Conservation (phyloP, 106 monocot genomes). For the Alisma plantagoaquatica region DNA sequence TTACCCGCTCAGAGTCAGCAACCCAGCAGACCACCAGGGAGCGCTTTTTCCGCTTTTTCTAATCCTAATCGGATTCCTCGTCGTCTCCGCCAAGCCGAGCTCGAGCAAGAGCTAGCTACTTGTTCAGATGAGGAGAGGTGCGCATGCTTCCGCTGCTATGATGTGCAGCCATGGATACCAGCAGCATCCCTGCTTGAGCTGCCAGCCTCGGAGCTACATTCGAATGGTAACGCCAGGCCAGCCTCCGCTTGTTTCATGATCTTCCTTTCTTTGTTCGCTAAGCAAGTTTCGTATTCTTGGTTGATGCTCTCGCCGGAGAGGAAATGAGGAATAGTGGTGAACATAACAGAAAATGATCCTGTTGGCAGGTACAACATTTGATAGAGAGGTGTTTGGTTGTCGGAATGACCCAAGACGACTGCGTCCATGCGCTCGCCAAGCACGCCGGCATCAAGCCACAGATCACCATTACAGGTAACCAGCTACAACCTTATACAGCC, state of each 20-base stretch:
- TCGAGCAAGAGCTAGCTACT: background rate
- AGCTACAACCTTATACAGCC: no score
- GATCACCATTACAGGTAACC: constrained; percentile 41
- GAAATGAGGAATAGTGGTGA: no score
- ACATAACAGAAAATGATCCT: no score
- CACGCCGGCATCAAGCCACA: constrained; percentile 36
- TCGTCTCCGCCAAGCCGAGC: background rate
- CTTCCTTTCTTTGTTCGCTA: background rate
- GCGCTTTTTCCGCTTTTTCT: background rate
- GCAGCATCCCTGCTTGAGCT: constrained; percentile 38
- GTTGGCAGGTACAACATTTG: constrained; percentile 59
- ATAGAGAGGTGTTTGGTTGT: constrained; percentile 62
- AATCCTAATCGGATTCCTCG: no score
- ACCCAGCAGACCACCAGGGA: background rate
- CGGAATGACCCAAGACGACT: constrained; percentile 42
- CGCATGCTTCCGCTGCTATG: no score
- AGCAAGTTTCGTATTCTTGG: background rate
- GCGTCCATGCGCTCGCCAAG: constrained; percentile 28
- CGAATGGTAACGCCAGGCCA: constrained; percentile 28
- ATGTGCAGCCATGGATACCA: no score
- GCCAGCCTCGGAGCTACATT: constrained; percentile 51
- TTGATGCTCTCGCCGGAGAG: no score
- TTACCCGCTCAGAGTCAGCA: background rate
- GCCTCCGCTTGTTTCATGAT: background rate
- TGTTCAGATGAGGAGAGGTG: no score